Percentiles rank a stretch among this genome's conserved stretches.
Conservation (phyloP, 768 basidiomycete genomes). For the Dacryopinax primogenitus region DNA sequence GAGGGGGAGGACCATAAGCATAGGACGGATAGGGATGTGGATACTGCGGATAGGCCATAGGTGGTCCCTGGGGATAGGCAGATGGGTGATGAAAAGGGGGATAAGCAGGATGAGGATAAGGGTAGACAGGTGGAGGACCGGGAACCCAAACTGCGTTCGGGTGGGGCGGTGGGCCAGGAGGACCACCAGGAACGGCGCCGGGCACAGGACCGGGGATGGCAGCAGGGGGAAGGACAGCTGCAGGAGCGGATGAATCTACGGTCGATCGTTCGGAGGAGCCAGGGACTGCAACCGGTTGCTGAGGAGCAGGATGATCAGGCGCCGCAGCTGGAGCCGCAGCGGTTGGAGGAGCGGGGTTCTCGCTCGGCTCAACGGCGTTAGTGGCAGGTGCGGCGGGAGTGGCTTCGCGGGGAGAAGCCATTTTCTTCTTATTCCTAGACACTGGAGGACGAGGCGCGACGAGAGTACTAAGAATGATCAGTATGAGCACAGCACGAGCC, state of each 20-base stretch:
- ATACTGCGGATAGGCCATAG: neutral
- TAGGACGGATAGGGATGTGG: neutral
- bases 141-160: neutral
- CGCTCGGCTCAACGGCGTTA: neutral
- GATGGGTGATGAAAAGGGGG: neutral
- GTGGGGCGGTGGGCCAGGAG: conserved; percentile 2
- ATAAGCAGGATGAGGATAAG: conserved; percentile 1
- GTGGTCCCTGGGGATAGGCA: neutral
- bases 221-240: neutral
- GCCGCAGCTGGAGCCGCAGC: neutral
- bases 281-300: neutral
- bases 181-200: neutral
- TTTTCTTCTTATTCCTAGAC: neutral
- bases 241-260: neutral
- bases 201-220: neutral
- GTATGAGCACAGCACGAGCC: neutral
- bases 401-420: neutral
- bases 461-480: neutral
- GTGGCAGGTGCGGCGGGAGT: neutral
- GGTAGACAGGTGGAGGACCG: conserved; percentile 1
- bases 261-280: conserved; percentile 4
- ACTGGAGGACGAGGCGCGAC: neutral
- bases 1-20: neutral
- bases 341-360: neutral
- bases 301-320: neutral